Evolutionary conservation across 768 basidiomycete species (phyloP).

Genomic region (Lactarius hengduanensis): DNA sequence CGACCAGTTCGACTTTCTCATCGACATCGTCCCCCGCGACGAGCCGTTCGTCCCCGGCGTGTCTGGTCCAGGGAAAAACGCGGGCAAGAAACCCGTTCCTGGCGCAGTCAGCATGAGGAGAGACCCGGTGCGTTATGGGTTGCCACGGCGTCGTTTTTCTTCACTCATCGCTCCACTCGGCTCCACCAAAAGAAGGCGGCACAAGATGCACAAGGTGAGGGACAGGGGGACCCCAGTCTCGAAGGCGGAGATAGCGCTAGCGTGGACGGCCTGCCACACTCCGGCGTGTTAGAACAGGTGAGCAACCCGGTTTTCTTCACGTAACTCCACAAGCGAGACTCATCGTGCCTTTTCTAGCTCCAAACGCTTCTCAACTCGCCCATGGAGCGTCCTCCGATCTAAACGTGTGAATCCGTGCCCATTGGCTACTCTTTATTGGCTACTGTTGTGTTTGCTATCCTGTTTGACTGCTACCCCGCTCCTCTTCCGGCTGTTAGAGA

Average conservation of each 20-base stretch:
- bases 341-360: constrained; percentile 3
- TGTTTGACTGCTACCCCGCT: constrained; percentile 14
- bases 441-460: constrained; percentile 22
- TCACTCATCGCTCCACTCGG: not conserved
- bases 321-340: not conserved
- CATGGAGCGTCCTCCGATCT: constrained; percentile 21
- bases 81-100: constrained; percentile 21
- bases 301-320: not conserved
- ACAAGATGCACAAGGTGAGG: constrained; percentile 24
- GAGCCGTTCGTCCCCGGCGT: constrained; percentile 41
- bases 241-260: constrained; percentile 25
- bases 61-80: constrained; percentile 16
- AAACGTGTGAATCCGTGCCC: not conserved
- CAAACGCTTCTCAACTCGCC: constrained; percentile 24
- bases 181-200: constrained; percentile 4
- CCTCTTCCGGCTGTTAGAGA: constrained; percentile 6
- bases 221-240: constrained; percentile 20
- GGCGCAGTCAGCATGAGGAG: constrained; percentile 15
- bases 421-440: not conserved
- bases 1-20: constrained; percentile 97
- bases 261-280: constrained; percentile 21
- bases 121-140: constrained; percentile 17
- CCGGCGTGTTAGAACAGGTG: constrained; percentile 26
- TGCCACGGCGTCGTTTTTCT: not conserved
- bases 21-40: constrained; percentile 92